Evolutionary conservation across 1,139 yeast species (phyloP).

Genomic region (Ogataea hybrid): DNA sequence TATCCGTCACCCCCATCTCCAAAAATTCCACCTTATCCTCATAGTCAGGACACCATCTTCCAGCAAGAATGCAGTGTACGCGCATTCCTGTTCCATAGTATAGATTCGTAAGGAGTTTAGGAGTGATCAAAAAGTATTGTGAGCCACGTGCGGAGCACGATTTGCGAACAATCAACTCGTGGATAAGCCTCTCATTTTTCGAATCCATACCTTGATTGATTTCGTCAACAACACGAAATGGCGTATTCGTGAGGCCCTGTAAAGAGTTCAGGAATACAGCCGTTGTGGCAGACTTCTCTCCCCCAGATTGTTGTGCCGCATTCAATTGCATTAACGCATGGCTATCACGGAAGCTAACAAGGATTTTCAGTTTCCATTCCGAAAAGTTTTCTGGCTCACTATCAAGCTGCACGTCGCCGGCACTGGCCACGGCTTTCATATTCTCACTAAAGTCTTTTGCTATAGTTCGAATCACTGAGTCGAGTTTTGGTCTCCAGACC

Average conservation of each 20-base stretch:
- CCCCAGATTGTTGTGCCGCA: slow-evolving; percentile 93
- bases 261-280: slow-evolving; percentile 86
- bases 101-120: slow-evolving; percentile 78
- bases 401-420: slow-evolving; percentile 69
- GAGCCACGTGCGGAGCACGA: slow-evolving; percentile 60
- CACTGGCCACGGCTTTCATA: slow-evolving; percentile 76
- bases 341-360: slow-evolving; percentile 81
- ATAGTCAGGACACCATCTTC: slow-evolving; percentile 33
- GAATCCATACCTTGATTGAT: slow-evolving; percentile 99
- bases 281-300: slow-evolving; percentile 95
- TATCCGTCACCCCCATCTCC: slow-evolving; percentile 29
- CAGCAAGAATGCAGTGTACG: slow-evolving; percentile 85
- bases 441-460: slow-evolving; percentile 63
- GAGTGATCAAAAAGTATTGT: slow-evolving; percentile 91
- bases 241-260: slow-evolving; percentile 88
- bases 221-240: slow-evolving; percentile 95
- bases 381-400: slow-evolving; percentile 52
- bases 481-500: slow-evolving; percentile 61
- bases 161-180: slow-evolving; percentile 78
- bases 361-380: slow-evolving; percentile 82
- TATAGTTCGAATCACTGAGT: slow-evolving; percentile 48
- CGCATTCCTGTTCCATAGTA: slow-evolving; percentile 81
- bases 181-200: slow-evolving; percentile 84
- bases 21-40: slow-evolving; percentile 21
- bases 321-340: slow-evolving; percentile 70